These are phyloP conservation scores for Sclerotinia sclerotiorum DNA, from an alignment of 2,329 filamentous ascomycete species.

Conservation along the genomic window DNA sequence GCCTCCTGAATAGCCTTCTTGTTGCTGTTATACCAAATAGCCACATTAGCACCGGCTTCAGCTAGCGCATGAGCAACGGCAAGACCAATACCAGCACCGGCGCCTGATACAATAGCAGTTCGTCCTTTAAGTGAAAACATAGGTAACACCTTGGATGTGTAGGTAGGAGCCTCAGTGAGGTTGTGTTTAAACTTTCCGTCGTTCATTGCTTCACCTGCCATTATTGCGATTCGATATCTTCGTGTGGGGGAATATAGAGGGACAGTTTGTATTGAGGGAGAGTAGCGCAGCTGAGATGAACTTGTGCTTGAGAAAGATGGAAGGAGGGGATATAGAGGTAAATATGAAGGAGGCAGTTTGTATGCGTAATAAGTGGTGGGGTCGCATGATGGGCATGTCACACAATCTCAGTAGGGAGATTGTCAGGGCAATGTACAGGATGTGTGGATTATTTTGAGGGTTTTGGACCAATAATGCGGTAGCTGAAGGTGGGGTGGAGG, in stretches of 20 bases:
- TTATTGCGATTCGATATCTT: slow-evolving; percentile 14
- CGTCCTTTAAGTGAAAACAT: slow-evolving; percentile 60
- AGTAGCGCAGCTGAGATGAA: not conserved
- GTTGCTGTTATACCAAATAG: slow-evolving; percentile 63
- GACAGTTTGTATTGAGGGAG: not conserved
- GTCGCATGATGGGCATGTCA: slow-evolving; percentile 6
- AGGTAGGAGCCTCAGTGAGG: slow-evolving; percentile 50
- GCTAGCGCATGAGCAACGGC: slow-evolving; percentile 48
- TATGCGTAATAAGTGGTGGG: slow-evolving; percentile 5
- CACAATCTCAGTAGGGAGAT: not conserved
- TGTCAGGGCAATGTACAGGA: not conserved
- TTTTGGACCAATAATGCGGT: not conserved
- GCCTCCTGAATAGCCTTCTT: slow-evolving; percentile 62
- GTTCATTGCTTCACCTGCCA: slow-evolving; percentile 30
- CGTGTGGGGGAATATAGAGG: no score
- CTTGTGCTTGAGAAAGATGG: not conserved
- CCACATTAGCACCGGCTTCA: slow-evolving; percentile 48
- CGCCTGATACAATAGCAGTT: slow-evolving; percentile 53
- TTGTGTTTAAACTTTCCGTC: slow-evolving; percentile 56
- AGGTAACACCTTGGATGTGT: slow-evolving; percentile 53
- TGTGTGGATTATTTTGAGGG: not conserved
- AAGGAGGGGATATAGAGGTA: not conserved
- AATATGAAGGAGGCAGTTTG: not conserved
- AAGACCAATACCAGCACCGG: slow-evolving; percentile 47
- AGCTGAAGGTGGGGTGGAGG: slow-evolving; percentile 3